A percentile compares a stretch with the other conserved stretches of the same genome.
Evolutionary conservation across 441 rosid genomes (phyloP).

Genomic region (Erysimum cheiri): DNA sequence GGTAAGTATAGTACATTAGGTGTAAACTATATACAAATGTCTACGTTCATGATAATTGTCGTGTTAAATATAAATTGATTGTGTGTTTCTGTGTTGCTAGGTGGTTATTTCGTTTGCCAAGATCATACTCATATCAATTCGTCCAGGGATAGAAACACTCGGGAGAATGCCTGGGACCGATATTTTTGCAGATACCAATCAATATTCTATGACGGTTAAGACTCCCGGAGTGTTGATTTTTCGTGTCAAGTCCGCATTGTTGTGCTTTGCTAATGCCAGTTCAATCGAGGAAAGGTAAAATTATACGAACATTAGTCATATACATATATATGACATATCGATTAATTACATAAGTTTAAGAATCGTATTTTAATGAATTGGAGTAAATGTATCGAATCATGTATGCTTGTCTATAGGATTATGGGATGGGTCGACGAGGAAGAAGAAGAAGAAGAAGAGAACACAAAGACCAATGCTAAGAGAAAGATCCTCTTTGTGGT

Average conservation of each 20-base stretch:
- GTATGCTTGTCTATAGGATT: slow-evolving; percentile 51
- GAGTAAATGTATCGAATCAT: not conserved
- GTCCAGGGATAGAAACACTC: slow-evolving; percentile 69
- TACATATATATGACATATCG: not conserved
- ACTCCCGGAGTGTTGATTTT: slow-evolving; percentile 58
- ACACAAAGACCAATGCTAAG: slow-evolving; percentile 40
- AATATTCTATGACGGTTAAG: slow-evolving; percentile 74
- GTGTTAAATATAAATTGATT: not conserved
- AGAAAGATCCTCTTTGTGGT: slow-evolving; percentile 58
- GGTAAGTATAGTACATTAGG: slow-evolving; percentile 47
- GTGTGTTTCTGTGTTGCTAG: slow-evolving; percentile 39
- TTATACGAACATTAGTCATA: not conserved
- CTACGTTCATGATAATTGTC: not conserved
- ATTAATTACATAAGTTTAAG: not conserved
- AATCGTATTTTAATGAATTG: not conserved
- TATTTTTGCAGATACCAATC: slow-evolving; percentile 57
- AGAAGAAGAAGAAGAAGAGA: slow-evolving; percentile 51
- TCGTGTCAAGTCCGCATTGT: slow-evolving; percentile 71
- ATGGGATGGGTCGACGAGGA: slow-evolving; percentile 49
- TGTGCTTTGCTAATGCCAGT: slow-evolving; percentile 87
- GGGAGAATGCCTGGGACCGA: slow-evolving; percentile 74
- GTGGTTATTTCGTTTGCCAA: slow-evolving; percentile 70
- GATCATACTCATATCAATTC: slow-evolving; percentile 65
- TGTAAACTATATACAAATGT: not conserved
- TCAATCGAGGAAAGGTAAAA: slow-evolving; percentile 65